Evolutionary conservation across 2,329 filamentous ascomycete genomes (phyloP), one percentile per base, ranked within the genome.

Genomic region (Pseudofabraea citricarpa): DNA sequence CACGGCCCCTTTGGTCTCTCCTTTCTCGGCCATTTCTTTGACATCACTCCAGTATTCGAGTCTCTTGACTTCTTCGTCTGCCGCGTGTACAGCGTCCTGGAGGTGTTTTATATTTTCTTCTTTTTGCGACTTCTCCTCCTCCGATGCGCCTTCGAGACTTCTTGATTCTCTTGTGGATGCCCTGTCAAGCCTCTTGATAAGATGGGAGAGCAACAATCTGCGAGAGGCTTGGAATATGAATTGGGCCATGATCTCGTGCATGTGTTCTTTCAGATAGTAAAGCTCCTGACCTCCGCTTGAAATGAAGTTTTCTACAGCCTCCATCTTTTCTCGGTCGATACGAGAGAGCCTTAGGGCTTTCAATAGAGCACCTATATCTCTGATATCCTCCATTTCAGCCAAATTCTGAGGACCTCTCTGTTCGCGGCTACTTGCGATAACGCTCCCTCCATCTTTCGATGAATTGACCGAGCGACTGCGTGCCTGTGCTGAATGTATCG

Each of bases 221-320:
- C 90, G 79, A 2, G 90, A 95, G 15, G 84, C 83, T 63, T 97
- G 91, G 61, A 95, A 98, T 16, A 98, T 74, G 57, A 97, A 87
- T 45, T 86, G 73, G 1, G 80, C 73, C 89, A 95, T 90, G 53
- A 95, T 86, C 35, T 89, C 81, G 43, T 87, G 84, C 74, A 95
- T 91, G 61, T 83, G 74, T 43, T 85, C 75, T 48, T 85, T 75
- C 16, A 98, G 70, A 48, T 89, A 85, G 42, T 75, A 74, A 21
- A 97, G 69, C 54, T 96, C 89, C 19, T 86, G 81, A 5, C 79
- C 79, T 16, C 80, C 87, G 41, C 93, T 74, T 32, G 81, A 71
- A n/a, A 96, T 71, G 59, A 95, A 98, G 49, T 79, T 86, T 56
- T 85, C 81, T 18, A 96, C 75, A 0, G 85, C 83, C 48, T 91